phyloP scores from a whole-genome alignment of 2,329 filamentous ascomycete species.

The Fusarium heterosporum region DNA sequence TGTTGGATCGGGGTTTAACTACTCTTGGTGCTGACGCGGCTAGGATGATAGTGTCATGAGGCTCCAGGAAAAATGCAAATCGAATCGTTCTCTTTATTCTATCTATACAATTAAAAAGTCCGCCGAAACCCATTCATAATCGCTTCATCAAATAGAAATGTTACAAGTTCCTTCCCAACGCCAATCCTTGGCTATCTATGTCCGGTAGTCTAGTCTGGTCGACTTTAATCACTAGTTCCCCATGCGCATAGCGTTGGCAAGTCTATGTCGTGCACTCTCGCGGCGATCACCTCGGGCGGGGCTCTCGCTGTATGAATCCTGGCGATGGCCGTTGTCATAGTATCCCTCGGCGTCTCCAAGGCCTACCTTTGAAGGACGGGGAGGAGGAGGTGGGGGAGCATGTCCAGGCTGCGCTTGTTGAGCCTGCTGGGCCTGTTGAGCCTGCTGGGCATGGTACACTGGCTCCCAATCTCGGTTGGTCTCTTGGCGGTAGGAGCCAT shows the following conservation, averaged over 20 bases:
- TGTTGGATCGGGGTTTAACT: background rate
- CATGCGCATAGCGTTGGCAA: constrained; percentile 52
- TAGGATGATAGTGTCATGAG: background rate
- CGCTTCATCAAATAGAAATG: constrained; percentile 36
- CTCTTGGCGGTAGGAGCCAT: constrained; percentile 41
- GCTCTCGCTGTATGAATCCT: constrained; percentile 41
- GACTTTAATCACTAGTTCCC: constrained; percentile 30
- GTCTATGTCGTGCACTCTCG: constrained; percentile 51
- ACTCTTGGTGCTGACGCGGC: background rate
- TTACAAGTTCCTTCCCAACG: constrained; percentile 35
- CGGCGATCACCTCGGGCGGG: constrained; percentile 42
- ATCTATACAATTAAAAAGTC: constrained; percentile 24
- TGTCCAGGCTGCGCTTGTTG: constrained; percentile 34
- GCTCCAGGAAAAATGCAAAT: background rate
- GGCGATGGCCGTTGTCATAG: constrained; percentile 45
- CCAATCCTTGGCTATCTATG: constrained; percentile 15
- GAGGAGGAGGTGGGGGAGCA: constrained; percentile 53
- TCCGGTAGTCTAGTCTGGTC: constrained; percentile 8
- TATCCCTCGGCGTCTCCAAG: constrained; percentile 52
- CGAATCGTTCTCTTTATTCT: constrained; percentile 25
- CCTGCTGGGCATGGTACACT: constrained; percentile 40
- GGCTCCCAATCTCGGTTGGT: constrained; percentile 49
- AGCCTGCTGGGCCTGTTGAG: constrained; percentile 25
- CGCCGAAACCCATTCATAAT: constrained; percentile 22
- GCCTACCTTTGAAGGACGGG: constrained; percentile 54